Conservation (phyloP, 2,329 filamentous ascomycete species). For the Penicillium sp. region DNA sequence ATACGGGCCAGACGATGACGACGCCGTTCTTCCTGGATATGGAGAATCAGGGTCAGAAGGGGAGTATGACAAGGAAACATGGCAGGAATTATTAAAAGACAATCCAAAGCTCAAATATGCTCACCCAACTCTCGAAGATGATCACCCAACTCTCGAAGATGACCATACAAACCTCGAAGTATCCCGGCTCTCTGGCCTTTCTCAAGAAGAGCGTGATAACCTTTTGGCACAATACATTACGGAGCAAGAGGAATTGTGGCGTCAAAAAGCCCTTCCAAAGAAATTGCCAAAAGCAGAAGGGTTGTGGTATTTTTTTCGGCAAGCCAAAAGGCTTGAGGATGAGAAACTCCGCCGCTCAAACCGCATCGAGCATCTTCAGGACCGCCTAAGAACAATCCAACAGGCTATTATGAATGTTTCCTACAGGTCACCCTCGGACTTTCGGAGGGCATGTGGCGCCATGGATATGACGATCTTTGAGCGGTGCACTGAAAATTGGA, state of each 20-base stretch:
- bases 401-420: conserved; percentile 52
- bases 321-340: neutral
- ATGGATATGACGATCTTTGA: conserved; percentile 67
- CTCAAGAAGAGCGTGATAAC: conserved; percentile 49
- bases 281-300: conserved; percentile 57
- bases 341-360: neutral
- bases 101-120: conserved; percentile 10
- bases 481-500: conserved; percentile 49
- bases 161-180: conserved; percentile 39
- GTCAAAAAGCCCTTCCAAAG: conserved; percentile 56
- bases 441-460: conserved; percentile 57
- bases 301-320: conserved; percentile 55
- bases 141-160: conserved; percentile 37
- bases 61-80: conserved; percentile 59
- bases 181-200: conserved; percentile 33
- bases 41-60: conserved; percentile 57
- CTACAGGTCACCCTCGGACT: conserved; percentile 54
- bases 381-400: conserved; percentile 58
- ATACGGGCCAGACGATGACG: conserved; percentile 42
- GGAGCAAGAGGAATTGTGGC: conserved; percentile 57
- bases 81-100: conserved; percentile 62
- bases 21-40: conserved; percentile 51
- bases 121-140: too few species aligned
- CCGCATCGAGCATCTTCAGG: conserved; percentile 34
- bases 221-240: conserved; percentile 57